Percentiles rank a stretch among this genome's conserved stretches.
Evolutionary conservation across 108 stramenopile genomes (phyloP).

Genomic region (Cyclotella atomus): DNA sequence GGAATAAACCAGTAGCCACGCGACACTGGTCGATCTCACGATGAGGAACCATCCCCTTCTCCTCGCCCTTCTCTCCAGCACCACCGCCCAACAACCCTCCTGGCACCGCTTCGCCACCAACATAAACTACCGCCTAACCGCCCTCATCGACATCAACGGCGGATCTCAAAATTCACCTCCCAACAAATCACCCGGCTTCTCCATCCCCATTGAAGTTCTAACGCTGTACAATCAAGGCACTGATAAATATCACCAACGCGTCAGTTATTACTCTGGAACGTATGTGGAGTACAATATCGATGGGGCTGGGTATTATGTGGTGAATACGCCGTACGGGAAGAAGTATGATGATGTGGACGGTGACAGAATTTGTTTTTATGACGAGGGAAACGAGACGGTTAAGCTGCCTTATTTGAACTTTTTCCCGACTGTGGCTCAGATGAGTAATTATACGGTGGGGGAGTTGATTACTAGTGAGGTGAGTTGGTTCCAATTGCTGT

Average conservation of each 20-base stretch:
- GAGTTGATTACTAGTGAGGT: constrained; percentile 24
- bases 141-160: constrained; percentile 11
- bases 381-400: not conserved
- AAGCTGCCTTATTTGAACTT: constrained; percentile 26
- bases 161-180: not conserved
- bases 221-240: constrained; percentile 9
- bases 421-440: constrained; percentile 40
- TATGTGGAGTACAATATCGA: constrained; percentile 33
- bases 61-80: not conserved
- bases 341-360: not conserved
- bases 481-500: not conserved
- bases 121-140: constrained; percentile 9
- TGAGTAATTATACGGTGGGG: constrained; percentile 27
- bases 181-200: not conserved
- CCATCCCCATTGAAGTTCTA: constrained; percentile 35
- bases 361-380: not conserved
- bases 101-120: constrained; percentile 17
- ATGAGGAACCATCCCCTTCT: not conserved
- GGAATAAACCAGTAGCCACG: too few species aligned
- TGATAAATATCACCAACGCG: constrained; percentile 13
- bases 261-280: constrained; percentile 22
- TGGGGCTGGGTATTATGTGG: constrained; percentile 14
- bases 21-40: too few species aligned
- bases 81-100: not conserved
- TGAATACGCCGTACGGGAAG: constrained; percentile 3